Evolutionary conservation across 2,329 filamentous ascomycete genomes (phyloP).

Genomic region (Macrophomina phaseolina): DNA sequence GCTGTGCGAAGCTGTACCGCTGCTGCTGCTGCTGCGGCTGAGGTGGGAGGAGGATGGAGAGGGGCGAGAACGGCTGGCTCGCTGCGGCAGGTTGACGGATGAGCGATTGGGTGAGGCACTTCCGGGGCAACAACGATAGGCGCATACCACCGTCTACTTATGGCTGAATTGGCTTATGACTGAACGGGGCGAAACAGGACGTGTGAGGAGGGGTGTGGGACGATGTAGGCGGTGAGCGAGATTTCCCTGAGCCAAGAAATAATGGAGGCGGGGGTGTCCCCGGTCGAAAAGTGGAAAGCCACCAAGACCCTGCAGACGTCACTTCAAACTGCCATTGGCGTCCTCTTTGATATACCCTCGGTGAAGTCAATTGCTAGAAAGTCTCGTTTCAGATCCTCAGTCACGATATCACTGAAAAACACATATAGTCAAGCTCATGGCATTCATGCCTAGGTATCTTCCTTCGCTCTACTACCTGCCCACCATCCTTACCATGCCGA

Average conservation of each 20-base stretch:
- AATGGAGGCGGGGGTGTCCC: not conserved
- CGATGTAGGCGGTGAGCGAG: conserved; percentile 16
- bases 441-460: not conserved
- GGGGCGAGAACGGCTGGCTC: not conserved
- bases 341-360: not conserved
- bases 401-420: not conserved
- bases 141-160: conserved; percentile 6
- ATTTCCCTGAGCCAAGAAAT: conserved; percentile 4
- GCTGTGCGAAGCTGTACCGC: not conserved
- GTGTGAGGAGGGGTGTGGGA: not conserved
- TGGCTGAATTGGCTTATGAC: not conserved
- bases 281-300: conserved; percentile 9
- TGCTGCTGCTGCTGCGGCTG: not conserved
- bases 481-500: not conserved
- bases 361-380: not conserved
- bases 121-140: not conserved
- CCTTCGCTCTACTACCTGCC: not conserved
- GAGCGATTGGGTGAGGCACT: not conserved
- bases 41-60: not conserved
- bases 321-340: not conserved
- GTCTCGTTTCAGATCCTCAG: not conserved
- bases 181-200: not conserved
- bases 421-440: not conserved
- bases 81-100: not conserved
- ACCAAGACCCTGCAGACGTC: conserved; percentile 3